Evolutionary conservation across 768 basidiomycete species (phyloP), one percentile per base, ranked within the genome.

Genomic region (Leccinum subtestaceum): DNA sequence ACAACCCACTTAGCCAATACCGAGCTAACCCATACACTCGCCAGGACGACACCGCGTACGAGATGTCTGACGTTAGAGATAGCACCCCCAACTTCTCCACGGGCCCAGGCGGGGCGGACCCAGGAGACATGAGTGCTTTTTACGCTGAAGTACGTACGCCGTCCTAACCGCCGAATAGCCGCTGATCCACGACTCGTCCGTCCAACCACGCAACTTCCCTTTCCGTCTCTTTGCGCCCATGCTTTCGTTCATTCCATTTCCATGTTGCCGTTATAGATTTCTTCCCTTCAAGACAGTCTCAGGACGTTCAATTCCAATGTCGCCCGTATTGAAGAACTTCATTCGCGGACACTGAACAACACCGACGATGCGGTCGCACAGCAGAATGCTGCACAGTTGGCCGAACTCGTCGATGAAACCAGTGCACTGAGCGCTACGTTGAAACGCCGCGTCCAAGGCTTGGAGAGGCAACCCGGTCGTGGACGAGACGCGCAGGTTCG

Each of bases 311-410:
- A 86, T 59, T 77, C 81, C 61, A 91, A 90, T 73, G 80, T 93
- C 23, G 63, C 79, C 21, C 81, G 80, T 29, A 88, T 94, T 66
- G 76, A 84, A 21, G 88, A 91, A 53, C 75, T 88, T 25, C 91
- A 94, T 66, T 85, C 85, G 38, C 84, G 86, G 59, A 85, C 87
- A 19, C 75, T 94, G 55, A 88, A 88, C 70, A 86, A 85, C 71
- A 86, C 85, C 72, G 91, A 92, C 68, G 89, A 91, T 61, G 77
- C 74, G 31, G 81, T 82, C 36, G 78, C 83, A 7, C 81, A 87
- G 67, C 82, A 82, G 55, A 86, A 84, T 64, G 79, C 78, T 4
- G 77, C 81, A 0, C 80, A 88, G 56, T 75, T 93, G 52, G 87
- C 89, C 17, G 84, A 84, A 12, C 81, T 93, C 29, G 80, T 91